Evolutionary conservation across 306 rosid genomes (phyloP), one percentile per base, ranked within the genome.

Genomic region (Prunus fruticosa): DNA sequence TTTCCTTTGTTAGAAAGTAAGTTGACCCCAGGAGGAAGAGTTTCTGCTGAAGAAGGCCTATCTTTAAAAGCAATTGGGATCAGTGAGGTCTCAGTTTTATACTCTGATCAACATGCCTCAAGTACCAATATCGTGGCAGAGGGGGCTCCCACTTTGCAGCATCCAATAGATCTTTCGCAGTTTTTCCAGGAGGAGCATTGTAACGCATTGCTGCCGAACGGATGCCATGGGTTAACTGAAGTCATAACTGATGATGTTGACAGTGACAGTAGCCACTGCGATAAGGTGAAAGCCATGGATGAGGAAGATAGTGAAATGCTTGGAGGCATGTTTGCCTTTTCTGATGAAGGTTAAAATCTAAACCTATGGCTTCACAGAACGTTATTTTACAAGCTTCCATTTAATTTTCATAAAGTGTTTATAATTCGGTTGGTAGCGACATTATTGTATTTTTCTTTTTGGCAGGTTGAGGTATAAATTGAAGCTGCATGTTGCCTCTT

Each of bases 301-400:
- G 88, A 50, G 60, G 91, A 82, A 70, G 73, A 89, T 69, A 88
- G 83, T 13, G 93, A 89, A 61, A 78, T 89, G 80, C 75, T 89
- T 56, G 91, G 96, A 64, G 93, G 77, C 81, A 73, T 90, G 45
- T 89, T 93, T 75, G 58, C 77, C 75, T 89, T 89, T 80, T 90
- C 87, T 11, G 88, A 90, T 67, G 79, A 86, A 87, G 94, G 96
- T 90, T 79, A 65, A 79, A 47, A 63, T 56, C 67, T 34, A 46
- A 61, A 66, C 10, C 53, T 72, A 6, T 34, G 51, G 34, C 53
- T 69, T 45, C 80, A 65, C 47, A 20, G 12, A 61, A 19, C 3
- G 38, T 64, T 1, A 34, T 63, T 11, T 15, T 25, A 64, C 3
- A 63, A 63, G 45, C 45, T 10, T 11, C 6, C 67, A 5, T 32